Evolutionary conservation across 768 basidiomycete species (phyloP).

Genomic region (Phanerodontia chrysosporium): DNA sequence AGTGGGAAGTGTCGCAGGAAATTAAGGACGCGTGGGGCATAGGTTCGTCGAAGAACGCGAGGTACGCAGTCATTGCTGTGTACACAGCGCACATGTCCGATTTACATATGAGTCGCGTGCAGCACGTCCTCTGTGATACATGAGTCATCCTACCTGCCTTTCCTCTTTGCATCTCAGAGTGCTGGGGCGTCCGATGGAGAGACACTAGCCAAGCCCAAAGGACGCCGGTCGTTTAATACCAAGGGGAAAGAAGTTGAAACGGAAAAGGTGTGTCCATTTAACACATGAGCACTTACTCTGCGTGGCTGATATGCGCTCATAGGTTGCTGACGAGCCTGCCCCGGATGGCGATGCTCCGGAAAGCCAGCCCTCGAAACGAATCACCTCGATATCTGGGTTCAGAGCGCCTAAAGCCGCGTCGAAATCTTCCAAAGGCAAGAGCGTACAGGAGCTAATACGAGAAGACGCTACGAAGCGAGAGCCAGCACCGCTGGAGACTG

Average conservation of each 20-base stretch:
- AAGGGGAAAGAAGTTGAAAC: constrained; percentile 41
- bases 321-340: not conserved
- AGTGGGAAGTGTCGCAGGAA: constrained; percentile 58
- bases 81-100: not conserved
- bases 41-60: constrained; percentile 4
- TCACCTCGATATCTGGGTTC: constrained; percentile 24
- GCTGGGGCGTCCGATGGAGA: constrained; percentile 5
- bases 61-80: constrained; percentile 6
- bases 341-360: not conserved
- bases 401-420: constrained; percentile 8
- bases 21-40: constrained; percentile 50
- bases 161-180: constrained; percentile 44
- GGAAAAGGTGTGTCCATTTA: constrained; percentile 21
- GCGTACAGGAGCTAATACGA: constrained; percentile 22
- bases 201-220: constrained; percentile 29
- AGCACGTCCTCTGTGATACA: constrained; percentile 36
- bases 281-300: constrained; percentile 4
- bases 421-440: constrained; percentile 16
- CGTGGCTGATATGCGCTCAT: constrained; percentile 11
- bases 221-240: constrained; percentile 50
- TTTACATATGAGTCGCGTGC: not conserved
- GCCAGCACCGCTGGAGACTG: not conserved
- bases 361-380: constrained; percentile 9
- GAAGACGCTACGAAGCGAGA: constrained; percentile 14
- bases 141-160: constrained; percentile 64